Base-by-base conservation (phyloP, 176 grass and related monocot species). In the Leersia perrieri region DNA sequence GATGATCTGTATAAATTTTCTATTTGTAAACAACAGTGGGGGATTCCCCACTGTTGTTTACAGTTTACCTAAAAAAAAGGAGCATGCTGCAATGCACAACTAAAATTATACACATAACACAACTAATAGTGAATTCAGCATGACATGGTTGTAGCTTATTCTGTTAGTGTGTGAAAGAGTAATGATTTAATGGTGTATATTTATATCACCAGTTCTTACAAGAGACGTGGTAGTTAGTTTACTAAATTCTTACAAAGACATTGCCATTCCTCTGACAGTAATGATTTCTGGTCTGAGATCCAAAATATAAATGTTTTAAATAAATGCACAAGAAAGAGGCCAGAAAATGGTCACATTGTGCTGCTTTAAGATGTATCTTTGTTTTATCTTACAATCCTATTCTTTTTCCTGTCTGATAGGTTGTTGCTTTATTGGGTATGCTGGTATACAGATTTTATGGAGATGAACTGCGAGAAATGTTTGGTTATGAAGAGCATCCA, bases 401-500 rank as follows among this genome's bases (percentile, higher is more conserved):
- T 78, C 45, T 74, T 78, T 25, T 81, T 79, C 76, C 85, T 72
- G 58, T 82, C 83, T 89, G 79, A 81, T 83, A 98, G 96, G 90
- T 98, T 73, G 92, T 98, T 63, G 86, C 82, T 90, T 88, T 95
- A 58, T 91, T 98, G 82, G 92, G 92, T 83, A 79, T 98, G 96
- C 72, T 98, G 87, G 88, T 95, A 49, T 98, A 98, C 83, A 95
- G 87, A 91, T 95, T 95, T 78, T 98, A 98, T 68, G 92, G 96
- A 70, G 96, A 98, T 81, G 96, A 98, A 86, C 75, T 98, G 78
- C 86, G 88, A 81, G 96, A 98, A 91, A 98, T 95, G 96, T 98
- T 98, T 88, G 96, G 90, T 33, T 98, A 98, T 90, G 86, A 95
- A 84, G 86, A 95, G 34, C 96, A 98, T 85, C 90, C 96, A 33